phyloP scores from a whole-genome alignment of 805 yeast species.

The Candida sanyiensis region DNA sequence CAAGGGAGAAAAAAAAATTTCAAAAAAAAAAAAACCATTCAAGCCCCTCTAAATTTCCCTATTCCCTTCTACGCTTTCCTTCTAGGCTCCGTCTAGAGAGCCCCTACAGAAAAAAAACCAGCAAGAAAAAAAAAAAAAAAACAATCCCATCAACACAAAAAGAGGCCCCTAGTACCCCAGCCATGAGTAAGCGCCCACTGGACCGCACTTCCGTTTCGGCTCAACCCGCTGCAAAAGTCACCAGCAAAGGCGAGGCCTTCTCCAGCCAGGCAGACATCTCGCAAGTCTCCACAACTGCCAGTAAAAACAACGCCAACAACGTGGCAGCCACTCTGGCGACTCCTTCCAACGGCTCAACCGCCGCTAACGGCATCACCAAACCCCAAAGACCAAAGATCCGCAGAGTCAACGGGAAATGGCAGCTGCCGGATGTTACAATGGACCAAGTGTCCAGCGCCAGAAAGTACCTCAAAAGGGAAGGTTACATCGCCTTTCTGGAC shows the following conservation, averaged over 20 bases:
- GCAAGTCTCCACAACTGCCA: too few species aligned
- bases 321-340: neutral
- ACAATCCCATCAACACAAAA: neutral
- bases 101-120: too few species aligned
- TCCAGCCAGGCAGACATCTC: too few species aligned
- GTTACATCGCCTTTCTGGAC: constrained; percentile 54
- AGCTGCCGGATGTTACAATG: constrained; percentile 34
- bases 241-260: too few species aligned
- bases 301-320: neutral
- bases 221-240: neutral
- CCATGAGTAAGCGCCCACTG: constrained; percentile 1
- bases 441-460: constrained; percentile 43
- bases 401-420: constrained; percentile 30
- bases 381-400: constrained; percentile 7
- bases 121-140: too few species aligned
- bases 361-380: neutral
- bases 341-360: neutral
- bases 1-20: too few species aligned
- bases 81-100: neutral
- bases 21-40: too few species aligned
- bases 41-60: too few species aligned
- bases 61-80: neutral
- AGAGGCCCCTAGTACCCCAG: too few species aligned
- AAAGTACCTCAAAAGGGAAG: constrained; percentile 50
- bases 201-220: neutral